Conservation (phyloP, 75 land plant genomes). For the Cryptomeria japonica region DNA sequence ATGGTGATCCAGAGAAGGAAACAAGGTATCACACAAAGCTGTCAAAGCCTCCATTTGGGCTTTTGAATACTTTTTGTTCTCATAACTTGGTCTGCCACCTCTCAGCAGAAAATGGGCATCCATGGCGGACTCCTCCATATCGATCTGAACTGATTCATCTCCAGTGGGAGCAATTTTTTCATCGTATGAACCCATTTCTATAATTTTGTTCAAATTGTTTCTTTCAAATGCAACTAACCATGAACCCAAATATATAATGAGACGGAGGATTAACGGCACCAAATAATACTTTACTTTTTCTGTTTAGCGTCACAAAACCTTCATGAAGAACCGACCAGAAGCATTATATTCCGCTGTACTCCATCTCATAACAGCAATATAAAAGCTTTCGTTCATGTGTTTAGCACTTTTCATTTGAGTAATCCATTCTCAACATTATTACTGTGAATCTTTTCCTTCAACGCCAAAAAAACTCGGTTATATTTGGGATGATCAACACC, state of each 20-base stretch:
- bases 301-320: background rate
- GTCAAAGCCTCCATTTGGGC: constrained; percentile 40
- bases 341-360: background rate
- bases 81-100: background rate
- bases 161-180: background rate
- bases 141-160: background rate
- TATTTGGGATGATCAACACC: too few species aligned
- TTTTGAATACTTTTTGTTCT: constrained; percentile 1
- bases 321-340: background rate
- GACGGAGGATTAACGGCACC: background rate
- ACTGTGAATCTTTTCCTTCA: background rate
- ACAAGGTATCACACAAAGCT: constrained; percentile 48
- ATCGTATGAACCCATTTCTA: background rate
- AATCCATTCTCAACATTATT: background rate
- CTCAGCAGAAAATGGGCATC: background rate
- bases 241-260: background rate
- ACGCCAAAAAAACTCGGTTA: background rate
- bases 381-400: background rate
- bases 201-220: background rate
- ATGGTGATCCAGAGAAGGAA: constrained; percentile 32
- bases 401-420: background rate
- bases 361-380: background rate
- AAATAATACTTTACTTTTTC: background rate
- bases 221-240: background rate
- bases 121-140: background rate